Conservation (phyloP, 345 rosid species). For the Ricinus communis region DNA sequence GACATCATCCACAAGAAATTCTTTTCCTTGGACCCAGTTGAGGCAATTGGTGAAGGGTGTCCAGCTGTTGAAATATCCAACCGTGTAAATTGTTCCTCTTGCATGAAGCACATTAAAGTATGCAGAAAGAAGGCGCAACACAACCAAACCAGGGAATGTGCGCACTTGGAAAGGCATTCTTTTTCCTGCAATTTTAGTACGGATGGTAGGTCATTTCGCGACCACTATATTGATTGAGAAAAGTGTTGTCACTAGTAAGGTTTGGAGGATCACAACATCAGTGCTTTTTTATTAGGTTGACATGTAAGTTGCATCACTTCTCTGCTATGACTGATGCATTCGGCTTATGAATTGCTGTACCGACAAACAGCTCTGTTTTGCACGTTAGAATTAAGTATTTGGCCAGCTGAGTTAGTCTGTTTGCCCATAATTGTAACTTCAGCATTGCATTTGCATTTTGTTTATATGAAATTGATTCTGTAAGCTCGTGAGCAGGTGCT, state of each 20-base stretch:
- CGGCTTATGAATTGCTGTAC: not conserved
- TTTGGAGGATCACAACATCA: not conserved
- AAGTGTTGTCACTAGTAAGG: not conserved
- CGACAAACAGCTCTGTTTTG: no score
- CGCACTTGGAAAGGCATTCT: constrained; percentile 7
- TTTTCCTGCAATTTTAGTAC: not conserved
- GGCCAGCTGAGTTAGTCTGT: not conserved
- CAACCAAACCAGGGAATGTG: not conserved
- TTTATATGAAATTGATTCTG: no score
- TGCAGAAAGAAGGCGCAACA: constrained; percentile 7
- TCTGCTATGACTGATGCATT: not conserved
- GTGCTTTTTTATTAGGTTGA: not conserved
- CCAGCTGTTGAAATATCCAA: constrained; percentile 43
- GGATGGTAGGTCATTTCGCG: not conserved
- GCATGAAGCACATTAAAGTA: not conserved
- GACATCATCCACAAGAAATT: constrained; percentile 41
- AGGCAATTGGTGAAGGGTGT: constrained; percentile 23
- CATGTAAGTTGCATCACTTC: not conserved
- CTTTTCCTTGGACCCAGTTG: constrained; percentile 43
- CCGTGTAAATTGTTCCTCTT: constrained; percentile 24
- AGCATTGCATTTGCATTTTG: no score
- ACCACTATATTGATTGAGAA: not conserved
- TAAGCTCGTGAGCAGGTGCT: no score
- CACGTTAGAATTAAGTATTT: not conserved
- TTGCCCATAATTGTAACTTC: no score